Evolutionary conservation across 495 filamentous ascomycete species (phyloP).

Genomic region (Apiosordaria backusii): DNA sequence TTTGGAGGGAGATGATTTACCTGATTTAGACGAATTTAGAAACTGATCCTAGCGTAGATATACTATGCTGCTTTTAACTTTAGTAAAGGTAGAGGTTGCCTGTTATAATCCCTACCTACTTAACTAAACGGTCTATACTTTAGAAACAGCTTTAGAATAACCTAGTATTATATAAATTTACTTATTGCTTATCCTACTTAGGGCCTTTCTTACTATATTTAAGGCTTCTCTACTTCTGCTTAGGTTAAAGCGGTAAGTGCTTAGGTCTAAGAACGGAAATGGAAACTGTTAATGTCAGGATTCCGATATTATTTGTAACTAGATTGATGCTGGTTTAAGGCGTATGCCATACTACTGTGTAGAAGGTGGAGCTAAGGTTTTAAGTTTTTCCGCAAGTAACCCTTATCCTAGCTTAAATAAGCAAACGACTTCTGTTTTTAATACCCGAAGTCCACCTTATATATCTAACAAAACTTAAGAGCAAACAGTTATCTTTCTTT

Average conservation of each 20-base stretch:
- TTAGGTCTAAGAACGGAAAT: background rate
- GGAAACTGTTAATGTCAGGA: background rate
- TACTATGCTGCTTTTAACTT: background rate
- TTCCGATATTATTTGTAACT: conserved; percentile 6
- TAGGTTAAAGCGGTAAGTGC: background rate
- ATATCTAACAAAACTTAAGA: no score
- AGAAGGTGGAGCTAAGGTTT: no score
- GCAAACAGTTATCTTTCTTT: no score
- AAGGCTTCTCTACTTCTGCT: background rate
- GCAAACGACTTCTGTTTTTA: no score
- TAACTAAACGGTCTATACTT: background rate
- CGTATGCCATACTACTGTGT: no score
- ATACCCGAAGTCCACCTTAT: no score
- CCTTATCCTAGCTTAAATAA: no score
- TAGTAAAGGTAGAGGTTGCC: background rate
- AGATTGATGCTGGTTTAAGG: background rate
- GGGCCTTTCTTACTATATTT: background rate
- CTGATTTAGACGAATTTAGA: conserved; percentile 2
- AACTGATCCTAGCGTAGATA: background rate
- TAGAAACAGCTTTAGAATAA: background rate
- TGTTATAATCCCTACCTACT: background rate
- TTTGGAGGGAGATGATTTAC: background rate
- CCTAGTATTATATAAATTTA: background rate
- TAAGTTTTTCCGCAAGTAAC: no score
- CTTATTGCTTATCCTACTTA: background rate